These are phyloP conservation scores for Aspergillus campestris DNA, from an alignment of 495 filamentous ascomycete species.

Conservation along the genomic window DNA sequence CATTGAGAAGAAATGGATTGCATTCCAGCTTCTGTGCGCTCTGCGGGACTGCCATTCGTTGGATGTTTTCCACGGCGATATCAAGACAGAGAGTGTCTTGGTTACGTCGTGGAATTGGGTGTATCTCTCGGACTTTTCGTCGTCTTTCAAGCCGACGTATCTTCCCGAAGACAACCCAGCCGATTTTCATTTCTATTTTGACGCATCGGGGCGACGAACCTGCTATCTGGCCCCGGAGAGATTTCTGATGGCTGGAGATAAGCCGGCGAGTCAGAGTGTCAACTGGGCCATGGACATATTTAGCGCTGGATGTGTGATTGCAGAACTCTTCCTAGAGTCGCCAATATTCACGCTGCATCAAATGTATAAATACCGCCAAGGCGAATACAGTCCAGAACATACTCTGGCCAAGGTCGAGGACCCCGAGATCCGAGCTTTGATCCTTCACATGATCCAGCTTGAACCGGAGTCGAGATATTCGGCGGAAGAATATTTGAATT, in stretches of 20 bases:
- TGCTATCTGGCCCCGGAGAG: slow-evolving; percentile 95
- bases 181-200: slow-evolving; percentile 96
- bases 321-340: slow-evolving; percentile 91
- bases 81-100: slow-evolving; percentile 94
- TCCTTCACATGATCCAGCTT: slow-evolving; percentile 90
- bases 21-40: slow-evolving; percentile 91
- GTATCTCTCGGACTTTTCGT: slow-evolving; percentile 92
- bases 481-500: slow-evolving; percentile 88
- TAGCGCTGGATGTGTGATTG: slow-evolving; percentile 94
- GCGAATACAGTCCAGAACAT: slow-evolving; percentile 82
- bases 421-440: slow-evolving; percentile 74
- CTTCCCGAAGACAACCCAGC: slow-evolving; percentile 95
- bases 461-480: slow-evolving; percentile 87
- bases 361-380: slow-evolving; percentile 85
- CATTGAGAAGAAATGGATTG: slow-evolving; percentile 98
- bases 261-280: slow-evolving; percentile 51
- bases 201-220: slow-evolving; percentile 83
- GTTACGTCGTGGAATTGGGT: slow-evolving; percentile 99
- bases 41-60: slow-evolving; percentile 85
- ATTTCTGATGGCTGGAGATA: slow-evolving; percentile 64
- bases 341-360: slow-evolving; percentile 90
- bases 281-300: slow-evolving; percentile 99
- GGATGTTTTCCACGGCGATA: slow-evolving; percentile 94
- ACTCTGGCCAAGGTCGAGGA: slow-evolving; percentile 80
- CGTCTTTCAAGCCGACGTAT: slow-evolving; percentile 89